Evolutionary conservation across 257 asterid genomes (phyloP).

Genomic region (Solanum arcanum): DNA sequence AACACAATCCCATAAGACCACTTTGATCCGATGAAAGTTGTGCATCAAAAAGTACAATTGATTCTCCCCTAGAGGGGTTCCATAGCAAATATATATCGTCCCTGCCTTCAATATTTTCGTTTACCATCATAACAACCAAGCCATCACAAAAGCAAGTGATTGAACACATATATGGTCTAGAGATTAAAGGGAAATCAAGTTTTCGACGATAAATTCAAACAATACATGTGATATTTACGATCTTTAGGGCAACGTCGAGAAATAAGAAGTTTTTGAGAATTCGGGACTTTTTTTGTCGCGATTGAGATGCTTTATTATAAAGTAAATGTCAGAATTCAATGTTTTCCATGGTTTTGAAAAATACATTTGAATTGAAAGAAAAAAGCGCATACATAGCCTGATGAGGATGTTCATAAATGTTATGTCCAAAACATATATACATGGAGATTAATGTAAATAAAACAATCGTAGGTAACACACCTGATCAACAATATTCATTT

Average conservation of each 20-base stretch:
- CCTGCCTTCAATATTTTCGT: neutral
- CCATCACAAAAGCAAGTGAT: neutral
- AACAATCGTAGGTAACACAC: neutral
- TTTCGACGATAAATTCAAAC: neutral
- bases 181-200: neutral
- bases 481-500: neutral
- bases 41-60: neutral
- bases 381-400: neutral
- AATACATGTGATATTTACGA: neutral
- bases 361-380: neutral
- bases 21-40: neutral
- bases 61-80: neutral
- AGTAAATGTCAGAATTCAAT: neutral
- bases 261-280: no score
- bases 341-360: neutral
- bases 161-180: neutral
- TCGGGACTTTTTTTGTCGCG: fast-evolving
- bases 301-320: neutral
- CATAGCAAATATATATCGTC: neutral
- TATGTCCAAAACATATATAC: neutral
- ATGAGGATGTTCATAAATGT: neutral
- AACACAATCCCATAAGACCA: neutral
- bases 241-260: neutral
- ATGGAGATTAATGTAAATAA: neutral
- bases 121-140: neutral